Base-by-base conservation (phyloP, 31 red algal genomes). In the Asparagopsis taxiformis region DNA sequence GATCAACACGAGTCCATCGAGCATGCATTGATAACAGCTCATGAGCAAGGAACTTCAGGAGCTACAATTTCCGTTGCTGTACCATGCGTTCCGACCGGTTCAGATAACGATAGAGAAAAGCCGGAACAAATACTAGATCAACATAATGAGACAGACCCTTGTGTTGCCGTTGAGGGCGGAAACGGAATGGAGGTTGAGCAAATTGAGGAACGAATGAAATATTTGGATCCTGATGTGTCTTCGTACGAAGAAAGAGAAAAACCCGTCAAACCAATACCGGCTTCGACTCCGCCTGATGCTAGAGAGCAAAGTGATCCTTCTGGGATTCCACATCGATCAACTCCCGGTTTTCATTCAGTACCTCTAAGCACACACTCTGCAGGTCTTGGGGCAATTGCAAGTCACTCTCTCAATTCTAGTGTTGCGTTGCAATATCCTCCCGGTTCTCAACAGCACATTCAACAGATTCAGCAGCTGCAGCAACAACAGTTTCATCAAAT, bases 1-100 rank as follows among this genome's bases (percentile, higher is more conserved):
- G 70, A 74, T 54, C 72, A 75, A 31, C 88, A 73, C 5, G 89
- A 84, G 51, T 93, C 79, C 6, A 80, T 85, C 34, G 89, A 83
- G 41, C 59, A 80, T 34, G 68, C 89, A 25, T 41, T 93, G 21
- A 64, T 85, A 38, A 60, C 74, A 20, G 69, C 75, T 11, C 80
- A 80, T 50, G 65, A 75, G 3, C 70, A 51, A 5, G 78, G 50
- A 13, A 20, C 21, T 41, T 10, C 61, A 3, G 56, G 51, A 21
- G 23, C 58, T 25, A 23, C 15, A 2, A 36, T 78, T 28, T 48
- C 62, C 0, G 49, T 38, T 15, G 49, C 36, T 4, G 57, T 24
- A 19, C 55, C 38, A 21, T 54, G 0, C 30, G 25, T 31, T 52
- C 31, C 28, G n/a, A 39, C 57, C 3, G 38, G 31, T 11, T 60